Evolutionary conservation across 257 asterid genomes (phyloP).

Genomic region (Plectranthus barbatus): DNA sequence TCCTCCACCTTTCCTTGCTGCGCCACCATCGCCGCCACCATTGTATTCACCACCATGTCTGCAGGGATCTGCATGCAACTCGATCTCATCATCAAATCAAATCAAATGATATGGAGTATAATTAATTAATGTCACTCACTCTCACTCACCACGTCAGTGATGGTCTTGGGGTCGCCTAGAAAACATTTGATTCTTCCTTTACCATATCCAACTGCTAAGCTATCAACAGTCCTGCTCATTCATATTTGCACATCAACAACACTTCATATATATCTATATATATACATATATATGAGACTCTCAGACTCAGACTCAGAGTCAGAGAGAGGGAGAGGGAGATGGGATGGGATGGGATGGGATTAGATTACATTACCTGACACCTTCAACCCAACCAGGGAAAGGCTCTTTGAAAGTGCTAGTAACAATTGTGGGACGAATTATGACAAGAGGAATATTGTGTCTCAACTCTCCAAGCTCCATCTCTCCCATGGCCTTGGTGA

Average conservation of each 20-base stretch:
- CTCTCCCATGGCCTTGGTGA: conserved; percentile 86
- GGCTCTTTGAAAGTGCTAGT: conserved; percentile 76
- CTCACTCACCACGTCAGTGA: conserved; percentile 58
- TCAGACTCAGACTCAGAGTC: too few relatives aligned
- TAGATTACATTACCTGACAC: conserved; percentile 39
- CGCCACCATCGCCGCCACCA: conserved; percentile 60
- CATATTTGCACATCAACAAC: background rate
- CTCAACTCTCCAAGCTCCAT: conserved; percentile 40
- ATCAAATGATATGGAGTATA: too few relatives aligned
- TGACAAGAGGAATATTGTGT: conserved; percentile 40
- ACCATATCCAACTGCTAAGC: conserved; percentile 73
- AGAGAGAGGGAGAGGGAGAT: background rate
- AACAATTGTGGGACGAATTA: conserved; percentile 66
- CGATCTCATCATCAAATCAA: too few relatives aligned
- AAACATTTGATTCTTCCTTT: conserved; percentile 61
- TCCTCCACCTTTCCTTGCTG: conserved; percentile 35
- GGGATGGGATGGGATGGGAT: background rate
- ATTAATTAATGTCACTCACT: too few relatives aligned
- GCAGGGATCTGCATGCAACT: conserved; percentile 86
- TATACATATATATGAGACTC: too few relatives aligned
- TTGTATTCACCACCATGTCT: conserved; percentile 92
- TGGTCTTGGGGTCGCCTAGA: conserved; percentile 48
- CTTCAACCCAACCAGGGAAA: conserved; percentile 91
- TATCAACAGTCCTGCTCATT: conserved; percentile 65
- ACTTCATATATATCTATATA: too few relatives aligned